Evolutionary conservation across 441 rosid species (phyloP), one percentile per base, ranked within the genome.

Genomic region (Erodium texanum): DNA sequence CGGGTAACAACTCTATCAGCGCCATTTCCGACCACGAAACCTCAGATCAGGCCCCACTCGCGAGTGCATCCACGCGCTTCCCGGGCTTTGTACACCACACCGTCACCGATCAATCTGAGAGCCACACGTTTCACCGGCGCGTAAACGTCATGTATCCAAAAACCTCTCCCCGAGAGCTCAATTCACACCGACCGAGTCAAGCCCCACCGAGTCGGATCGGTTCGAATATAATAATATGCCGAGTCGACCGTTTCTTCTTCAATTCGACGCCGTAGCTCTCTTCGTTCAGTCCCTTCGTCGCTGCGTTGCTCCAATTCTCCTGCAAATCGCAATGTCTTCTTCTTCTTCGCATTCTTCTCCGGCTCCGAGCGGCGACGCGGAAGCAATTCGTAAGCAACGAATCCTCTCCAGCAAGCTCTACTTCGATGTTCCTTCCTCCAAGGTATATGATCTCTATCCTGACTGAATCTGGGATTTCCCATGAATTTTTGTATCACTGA

Each of bases 361-460:
- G 4, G 62, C 67, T 1, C 11, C 70, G 22, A 61, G 58, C 58
- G 58, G 65, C 0, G 84, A 86, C 52, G 68, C 80, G 1, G 89
- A 75, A 43, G 75, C 87, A 65, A 81, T 83, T 73, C 88, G 88
- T 1, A 84, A 78, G 5, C 80, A 76, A 0, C 86, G 93, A 22
- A 89, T 93, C 27, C 82, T 83, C 45, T 80, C 87, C 59, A 90
- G 90, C 82, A 90, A 87, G 76, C 94, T 93, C 76, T 93, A 90
- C 81, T 72, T 83, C 75, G 80, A 85, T 50, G 71, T 83, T 48
- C 83, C 86, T 64, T 64, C 38, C 24, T 78, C 83, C 59, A 90
- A 86, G 90, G 96, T 88, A 27, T 1, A 65, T 27, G 11, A 0
- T 56, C 14, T 16, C 0, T 24, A 27, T 22, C 19, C 14, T 38